Base-by-base conservation (phyloP, 1,284 basidiomycete genomes). In the Papiliotrema terrestris region DNA sequence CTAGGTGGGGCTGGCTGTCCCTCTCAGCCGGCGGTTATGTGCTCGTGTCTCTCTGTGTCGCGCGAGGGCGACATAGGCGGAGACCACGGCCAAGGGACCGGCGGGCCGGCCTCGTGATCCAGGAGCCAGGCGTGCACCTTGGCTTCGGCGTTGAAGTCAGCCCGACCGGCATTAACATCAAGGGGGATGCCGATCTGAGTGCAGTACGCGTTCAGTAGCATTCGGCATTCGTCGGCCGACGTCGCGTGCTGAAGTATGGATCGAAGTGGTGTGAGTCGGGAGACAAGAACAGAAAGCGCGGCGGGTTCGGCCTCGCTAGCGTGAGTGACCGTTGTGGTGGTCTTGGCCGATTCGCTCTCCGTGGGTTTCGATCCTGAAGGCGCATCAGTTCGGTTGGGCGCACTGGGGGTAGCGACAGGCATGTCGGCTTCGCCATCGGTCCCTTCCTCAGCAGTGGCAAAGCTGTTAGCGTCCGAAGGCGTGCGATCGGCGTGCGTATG, bases 181-280 rank as follows among this genome's bases (percentile, higher is more conserved):
- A 8, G 8, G 20, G 76, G 73, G 1, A 78, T 71, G 22, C 86
- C 85, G 55, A 82, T 82, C 65, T 84, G 83, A 19, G 83, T 80
- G 51, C 92, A 79, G 73, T 89, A 87, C 78, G 91, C 87, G 62
- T 89, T 86, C 41, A 91, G 80, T 41, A 93, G 83, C 37, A 92
- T 78, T 48, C 88, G 86, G 69, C 90, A 92, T 78, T 94, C 91
- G 57, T 87, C 85, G 42, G 83, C 86, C 29, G 81, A 84, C 1
- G 86, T 86, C 15, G 91, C 89, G 51, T 79, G 81, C 22, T 83
- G 78, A n/a, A 93, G 77, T 53, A 89, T 78, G 23, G 80, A 79
- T 26, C 86, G 84, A 71, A 93, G 80, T 48, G 89, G 86, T 13
- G 80, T 77, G 35, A 85, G 76, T 8, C 46, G 46, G 17, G 9